Evolutionary conservation across 2,329 filamentous ascomycete genomes (phyloP).

Genomic region (Paramyrothecium roridum): DNA sequence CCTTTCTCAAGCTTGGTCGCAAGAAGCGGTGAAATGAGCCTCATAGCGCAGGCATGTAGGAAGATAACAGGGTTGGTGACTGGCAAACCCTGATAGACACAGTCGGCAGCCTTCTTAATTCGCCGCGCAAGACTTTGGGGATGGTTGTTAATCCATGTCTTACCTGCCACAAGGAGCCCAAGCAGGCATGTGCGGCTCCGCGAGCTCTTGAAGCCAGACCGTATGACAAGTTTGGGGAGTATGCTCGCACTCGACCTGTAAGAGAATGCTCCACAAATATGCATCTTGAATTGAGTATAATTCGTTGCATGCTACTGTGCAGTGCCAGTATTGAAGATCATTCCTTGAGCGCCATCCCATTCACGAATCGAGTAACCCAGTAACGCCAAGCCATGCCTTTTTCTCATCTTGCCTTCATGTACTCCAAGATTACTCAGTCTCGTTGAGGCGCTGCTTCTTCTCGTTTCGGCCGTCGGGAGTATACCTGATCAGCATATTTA

Average conservation of each 20-base stretch:
- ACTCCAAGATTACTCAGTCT: conserved; percentile 22
- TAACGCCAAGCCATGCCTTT: conserved; percentile 30
- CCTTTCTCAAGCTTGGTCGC: neutral
- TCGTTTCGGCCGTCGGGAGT: conserved; percentile 61
- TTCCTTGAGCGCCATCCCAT: conserved; percentile 22
- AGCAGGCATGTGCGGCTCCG: no score
- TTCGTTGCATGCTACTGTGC: neutral
- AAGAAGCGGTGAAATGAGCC: neutral
- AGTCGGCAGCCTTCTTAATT: no score
- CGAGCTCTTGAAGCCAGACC: no score
- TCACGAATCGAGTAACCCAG: conserved; percentile 14
- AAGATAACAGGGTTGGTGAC: neutral
- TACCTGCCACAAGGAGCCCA: no score
- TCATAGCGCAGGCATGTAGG: neutral
- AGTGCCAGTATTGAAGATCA: conserved; percentile 1
- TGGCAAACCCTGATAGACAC: no score
- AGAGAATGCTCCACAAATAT: neutral
- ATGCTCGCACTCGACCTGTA: neutral
- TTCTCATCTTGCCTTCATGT: conserved; percentile 10
- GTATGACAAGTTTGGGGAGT: neutral
- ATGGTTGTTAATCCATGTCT: no score
- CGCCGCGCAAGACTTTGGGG: no score
- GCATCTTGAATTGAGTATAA: neutral
- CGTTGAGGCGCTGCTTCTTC: conserved; percentile 49
- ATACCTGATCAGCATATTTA: conserved; percentile 38